A percentile compares a stretch with the other conserved stretches of the same genome.
Evolutionary conservation across 345 rosid species (phyloP).

Genomic region (Populus davidiana): DNA sequence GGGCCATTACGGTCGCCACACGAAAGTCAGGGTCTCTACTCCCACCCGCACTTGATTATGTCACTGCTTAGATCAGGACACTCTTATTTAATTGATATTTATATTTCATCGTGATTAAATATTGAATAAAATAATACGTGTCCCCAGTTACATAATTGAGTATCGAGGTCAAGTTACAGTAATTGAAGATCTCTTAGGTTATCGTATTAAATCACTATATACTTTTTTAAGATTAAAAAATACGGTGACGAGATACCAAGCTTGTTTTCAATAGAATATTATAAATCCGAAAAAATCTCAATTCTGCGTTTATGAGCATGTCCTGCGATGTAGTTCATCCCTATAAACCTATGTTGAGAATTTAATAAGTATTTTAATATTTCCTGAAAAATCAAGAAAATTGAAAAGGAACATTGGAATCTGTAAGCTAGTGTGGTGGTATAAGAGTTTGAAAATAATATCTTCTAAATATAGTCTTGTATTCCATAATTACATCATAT

Average conservation of each 20-base stretch:
- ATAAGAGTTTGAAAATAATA: too few relatives aligned
- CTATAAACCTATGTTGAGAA: too few relatives aligned
- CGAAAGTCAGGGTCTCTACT: too few relatives aligned
- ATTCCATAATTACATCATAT: too few relatives aligned
- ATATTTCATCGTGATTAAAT: too few relatives aligned
- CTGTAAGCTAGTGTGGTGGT: too few relatives aligned
- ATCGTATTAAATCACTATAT: neutral
- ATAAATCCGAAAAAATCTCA: too few relatives aligned
- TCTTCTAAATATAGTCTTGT: too few relatives aligned
- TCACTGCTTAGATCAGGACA: constrained; percentile 24
- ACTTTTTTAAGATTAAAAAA: neutral
- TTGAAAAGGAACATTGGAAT: too few relatives aligned
- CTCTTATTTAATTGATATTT: neutral
- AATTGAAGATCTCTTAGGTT: neutral
- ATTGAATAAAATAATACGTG: neutral
- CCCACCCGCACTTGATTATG: neutral
- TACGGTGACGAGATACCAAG: neutral
- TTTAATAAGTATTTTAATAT: too few relatives aligned
- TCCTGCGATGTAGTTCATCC: neutral
- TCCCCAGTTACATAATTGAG: neutral
- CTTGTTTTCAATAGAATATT: too few relatives aligned
- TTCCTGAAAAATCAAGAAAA: too few relatives aligned
- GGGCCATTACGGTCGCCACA: neutral
- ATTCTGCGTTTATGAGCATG: neutral
- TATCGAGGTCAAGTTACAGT: neutral